A percentile compares a stretch with the other conserved stretches of the same genome.
phyloP scores from a whole-genome alignment of 768 basidiomycete genomes.

The Suillus brevipes region DNA sequence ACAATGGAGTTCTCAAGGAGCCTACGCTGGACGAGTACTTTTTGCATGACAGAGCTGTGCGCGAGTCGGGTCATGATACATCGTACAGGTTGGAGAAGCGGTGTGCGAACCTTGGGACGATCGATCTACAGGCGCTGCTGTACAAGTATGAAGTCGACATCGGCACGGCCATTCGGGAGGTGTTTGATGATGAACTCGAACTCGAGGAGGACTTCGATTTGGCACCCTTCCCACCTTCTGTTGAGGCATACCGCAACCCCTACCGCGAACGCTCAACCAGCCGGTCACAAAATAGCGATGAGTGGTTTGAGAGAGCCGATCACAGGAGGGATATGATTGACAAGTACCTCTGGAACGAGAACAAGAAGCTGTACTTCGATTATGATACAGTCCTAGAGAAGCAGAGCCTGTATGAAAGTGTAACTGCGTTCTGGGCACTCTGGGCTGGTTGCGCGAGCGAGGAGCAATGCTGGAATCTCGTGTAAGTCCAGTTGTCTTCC shows the following conservation, averaged over 20 bases:
- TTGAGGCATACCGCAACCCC: conserved; percentile 66
- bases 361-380: conserved; percentile 91
- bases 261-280: conserved; percentile 57
- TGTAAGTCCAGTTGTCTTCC: conserved; percentile 54
- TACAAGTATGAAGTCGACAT: conserved; percentile 99
- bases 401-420: conserved; percentile 94
- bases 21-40: conserved; percentile 96
- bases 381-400: conserved; percentile 91
- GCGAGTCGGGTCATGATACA: conserved; percentile 95
- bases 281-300: conserved; percentile 70
- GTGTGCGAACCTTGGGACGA: conserved; percentile 94
- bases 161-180: conserved; percentile 94
- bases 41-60: conserved; percentile 92
- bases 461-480: conserved; percentile 89
- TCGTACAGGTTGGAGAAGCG: conserved; percentile 97
- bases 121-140: conserved; percentile 91
- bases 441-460: conserved; percentile 99
- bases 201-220: conserved; percentile 91
- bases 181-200: conserved; percentile 91
- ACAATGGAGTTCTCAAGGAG: conserved; percentile 78
- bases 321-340: conserved; percentile 85
- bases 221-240: conserved; percentile 86
- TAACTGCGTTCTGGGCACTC: conserved; percentile 94
- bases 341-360: conserved; percentile 95
- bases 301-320: conserved; percentile 92